Base-by-base conservation (phyloP, 495 filamentous ascomycete genomes). In the Aspergillus biplanus region DNA sequence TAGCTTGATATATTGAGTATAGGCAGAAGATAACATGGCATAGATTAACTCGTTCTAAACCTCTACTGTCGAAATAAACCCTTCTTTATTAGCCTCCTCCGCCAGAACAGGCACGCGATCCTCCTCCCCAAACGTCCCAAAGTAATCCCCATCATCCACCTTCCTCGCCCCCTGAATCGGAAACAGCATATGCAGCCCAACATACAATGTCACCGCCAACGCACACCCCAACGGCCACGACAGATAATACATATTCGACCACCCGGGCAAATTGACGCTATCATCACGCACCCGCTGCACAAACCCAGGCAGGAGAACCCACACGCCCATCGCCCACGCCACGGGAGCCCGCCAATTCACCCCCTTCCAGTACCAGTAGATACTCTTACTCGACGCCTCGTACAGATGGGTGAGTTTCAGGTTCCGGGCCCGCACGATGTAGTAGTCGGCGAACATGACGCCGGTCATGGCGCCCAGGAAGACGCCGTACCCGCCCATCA, bases 401-500 rank as follows among this genome's bases (percentile, higher is more conserved):
- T 60, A 60, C n/a, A 60, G n/a, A n/a, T 52, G 13, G 0, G 47
- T 52, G 8, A 60, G 32, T 39, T 42, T 52, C 33, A 60, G 34
- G 2, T 13, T 52, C 8, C 11, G 33, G 33, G 15, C 13, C 31
- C 58, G 58, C 15, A 60, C 8, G 16, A 60, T 48, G 33, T 52
- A 60, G 47, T 60, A 60, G 31, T 60, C 58, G 0, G 47, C 58
- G 18, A 52, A 60, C 58, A 60, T 60, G 15, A 60, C 35, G 8
- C 58, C 58, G 46, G 35, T 60, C 6, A 60, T 33, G 15, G 58
- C 46, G 46, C 58, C 58, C 1, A 60, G 47, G 47, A 60, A 60
- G 32, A 60, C 35, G 0, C 35, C 35, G n/a, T 37, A 60, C 4
- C 37, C 27, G n/a, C 58, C 47, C 7, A 60, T 34, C 32, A 60